Base-by-base conservation (phyloP, 1,139 yeast genomes). In the Kluyveromyces marxianus region DNA sequence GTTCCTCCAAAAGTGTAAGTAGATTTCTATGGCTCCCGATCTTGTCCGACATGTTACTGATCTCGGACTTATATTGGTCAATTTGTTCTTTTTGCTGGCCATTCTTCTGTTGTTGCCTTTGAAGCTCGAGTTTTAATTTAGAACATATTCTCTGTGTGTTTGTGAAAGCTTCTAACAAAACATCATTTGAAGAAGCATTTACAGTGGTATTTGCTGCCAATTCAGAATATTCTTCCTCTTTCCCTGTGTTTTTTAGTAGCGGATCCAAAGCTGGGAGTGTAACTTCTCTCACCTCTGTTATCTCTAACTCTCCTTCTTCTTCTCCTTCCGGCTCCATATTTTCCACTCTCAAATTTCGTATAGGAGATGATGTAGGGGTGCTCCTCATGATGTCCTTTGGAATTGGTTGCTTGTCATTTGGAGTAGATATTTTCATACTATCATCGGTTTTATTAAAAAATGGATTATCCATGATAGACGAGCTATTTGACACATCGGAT, bases 81-180 rank as follows among this genome's bases (percentile, higher is more conserved):
- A 60, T 38, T 26, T 54, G 52, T 10, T 48, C 31, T 29, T 53
- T 54, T 30, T 62, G 50, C 35, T 51, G 53, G 7, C 46, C 34
- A 35, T 60, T 62, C 38, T 56, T 61, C n/a, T 50, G 40, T 28
- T 57, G 56, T 36, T 50, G 50, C 35, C 48, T 49, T 30, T 54
- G 57, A 21, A 62, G 40, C 37, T 61, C 66, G 35, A 52, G 52
- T 42, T 61, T 61, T 30, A 63, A 48, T 44, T 44, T 59, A 4
- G 64, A 50, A 46, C 65, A 62, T 24, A 61, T 60, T 37, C 53
- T 52, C 42, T 62, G 66, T 1, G 65, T 62, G 45, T 61, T 61
- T 2, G 58, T 59, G 43, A 63, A 62, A 0, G 67, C 67, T 40
- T 59, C 65, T 28, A 62, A 41, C 21, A 63, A 49, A 7, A 62